Conservation (phyloP, 805 yeast species). For the Starmerella floricola region DNA sequence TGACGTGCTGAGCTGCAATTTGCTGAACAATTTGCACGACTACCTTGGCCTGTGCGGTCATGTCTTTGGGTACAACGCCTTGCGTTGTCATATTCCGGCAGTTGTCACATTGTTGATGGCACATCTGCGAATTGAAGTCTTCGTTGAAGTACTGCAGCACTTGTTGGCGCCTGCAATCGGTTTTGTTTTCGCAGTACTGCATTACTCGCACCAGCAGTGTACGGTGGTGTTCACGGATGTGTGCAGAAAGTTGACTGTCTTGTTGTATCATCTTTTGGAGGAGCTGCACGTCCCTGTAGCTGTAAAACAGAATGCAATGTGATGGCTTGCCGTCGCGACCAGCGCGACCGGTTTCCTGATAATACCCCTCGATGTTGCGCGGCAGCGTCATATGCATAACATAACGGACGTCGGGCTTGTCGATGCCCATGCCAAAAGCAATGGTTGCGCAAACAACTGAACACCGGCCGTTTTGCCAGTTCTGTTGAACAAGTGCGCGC, state of each 20-base stretch:
- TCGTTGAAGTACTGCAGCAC: constrained; percentile 88
- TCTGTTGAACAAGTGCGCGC: constrained; percentile 54
- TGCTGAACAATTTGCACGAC: constrained; percentile 48
- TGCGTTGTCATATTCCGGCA: constrained; percentile 41
- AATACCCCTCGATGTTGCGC: constrained; percentile 85
- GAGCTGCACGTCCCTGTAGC: constrained; percentile 65
- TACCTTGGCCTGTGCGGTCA: constrained; percentile 49
- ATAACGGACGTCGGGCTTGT: constrained; percentile 86
- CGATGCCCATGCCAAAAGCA: constrained; percentile 99
- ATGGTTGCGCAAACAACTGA: constrained; percentile 91
- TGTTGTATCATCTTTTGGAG: constrained; percentile 65
- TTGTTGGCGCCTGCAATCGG: constrained; percentile 82
- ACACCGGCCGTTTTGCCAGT: constrained; percentile 65
- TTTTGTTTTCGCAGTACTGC: constrained; percentile 79
- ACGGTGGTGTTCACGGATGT: constrained; percentile 62
- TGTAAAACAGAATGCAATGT: constrained; percentile 71
- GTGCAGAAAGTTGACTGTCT: constrained; percentile 53
- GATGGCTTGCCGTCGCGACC: constrained; percentile 87
- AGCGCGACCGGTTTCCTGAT: constrained; percentile 97
- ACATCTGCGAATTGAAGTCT: constrained; percentile 49
- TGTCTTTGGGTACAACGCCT: constrained; percentile 38
- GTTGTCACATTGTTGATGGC: constrained; percentile 73
- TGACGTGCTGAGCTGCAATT: constrained; percentile 46
- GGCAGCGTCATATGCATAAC: constrained; percentile 85
- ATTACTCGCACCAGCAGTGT: constrained; percentile 70